Percentiles rank a stretch among this genome's conserved stretches.
These are phyloP conservation scores for Echria macrotheca DNA, from an alignment of 495 filamentous ascomycete species.

Conservation along the genomic window DNA sequence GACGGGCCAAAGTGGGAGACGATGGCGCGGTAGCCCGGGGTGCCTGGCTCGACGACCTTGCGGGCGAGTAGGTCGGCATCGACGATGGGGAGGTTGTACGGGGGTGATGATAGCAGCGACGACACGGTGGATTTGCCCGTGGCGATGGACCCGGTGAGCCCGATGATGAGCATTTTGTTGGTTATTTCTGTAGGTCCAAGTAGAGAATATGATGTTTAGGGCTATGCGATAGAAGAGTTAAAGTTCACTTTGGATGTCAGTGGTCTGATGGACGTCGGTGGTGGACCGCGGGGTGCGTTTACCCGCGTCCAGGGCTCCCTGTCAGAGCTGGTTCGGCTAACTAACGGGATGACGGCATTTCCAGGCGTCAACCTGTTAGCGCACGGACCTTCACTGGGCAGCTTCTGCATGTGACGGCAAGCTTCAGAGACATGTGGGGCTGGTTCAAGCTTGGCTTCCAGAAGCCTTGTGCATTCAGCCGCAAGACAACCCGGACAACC, in stretches of 20 bases:
- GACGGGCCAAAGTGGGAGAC: conserved; percentile 68
- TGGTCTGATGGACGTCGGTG: too few species aligned
- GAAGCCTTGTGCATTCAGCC: conserved; percentile 15
- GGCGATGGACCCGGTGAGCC: conserved; percentile 94
- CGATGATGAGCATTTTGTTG: conserved; percentile 79
- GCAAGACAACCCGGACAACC: conserved; percentile 2
- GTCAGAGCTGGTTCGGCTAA: too few species aligned
- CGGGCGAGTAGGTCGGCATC: conserved; percentile 91
- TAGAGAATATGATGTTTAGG: not conserved
- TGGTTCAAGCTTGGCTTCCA: not conserved
- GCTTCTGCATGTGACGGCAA: not conserved
- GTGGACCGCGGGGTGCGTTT: too few species aligned
- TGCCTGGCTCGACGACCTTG: conserved; percentile 86
- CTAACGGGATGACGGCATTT: not conserved
- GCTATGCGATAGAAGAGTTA: conserved; percentile 10
- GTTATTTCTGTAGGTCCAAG: too few species aligned
- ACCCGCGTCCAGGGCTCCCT: too few species aligned
- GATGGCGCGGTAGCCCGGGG: conserved; percentile 71
- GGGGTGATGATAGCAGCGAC: conserved; percentile 65
- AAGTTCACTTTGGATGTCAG: too few species aligned
- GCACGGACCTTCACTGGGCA: not conserved
- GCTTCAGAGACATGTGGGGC: not conserved
- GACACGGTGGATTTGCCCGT: conserved; percentile 98
- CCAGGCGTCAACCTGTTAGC: too few species aligned
- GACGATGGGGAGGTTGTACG: conserved; percentile 85